Conservation (phyloP, 2,329 filamentous ascomycete species). For the Pestalotiopsis sp. region DNA sequence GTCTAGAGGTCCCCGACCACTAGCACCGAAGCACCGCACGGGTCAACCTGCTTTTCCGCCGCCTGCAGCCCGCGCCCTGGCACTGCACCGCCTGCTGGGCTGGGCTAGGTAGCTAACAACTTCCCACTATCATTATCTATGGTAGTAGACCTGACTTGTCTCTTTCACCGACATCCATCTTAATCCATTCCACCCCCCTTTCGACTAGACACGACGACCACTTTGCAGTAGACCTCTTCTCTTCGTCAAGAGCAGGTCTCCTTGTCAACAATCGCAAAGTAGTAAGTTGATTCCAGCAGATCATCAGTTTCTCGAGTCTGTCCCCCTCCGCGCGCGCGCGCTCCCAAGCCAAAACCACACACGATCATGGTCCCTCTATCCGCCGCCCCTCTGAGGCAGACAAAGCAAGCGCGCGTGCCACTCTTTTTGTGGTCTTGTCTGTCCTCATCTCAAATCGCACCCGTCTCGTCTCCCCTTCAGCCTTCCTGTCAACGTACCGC, state of each 20-base stretch:
- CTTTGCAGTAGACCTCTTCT: slow-evolving; percentile 32
- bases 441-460: slow-evolving; percentile 4
- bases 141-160: slow-evolving; percentile 21
- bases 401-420: slow-evolving; percentile 22
- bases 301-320: background rate
- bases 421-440: background rate
- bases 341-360: slow-evolving; percentile 9
- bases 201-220: slow-evolving; percentile 25
- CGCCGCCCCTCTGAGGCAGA: slow-evolving; percentile 11
- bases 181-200: slow-evolving; percentile 23
- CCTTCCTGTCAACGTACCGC: slow-evolving; percentile 2
- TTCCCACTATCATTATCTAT: slow-evolving; percentile 11
- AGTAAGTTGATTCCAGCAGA: slow-evolving; percentile 26
- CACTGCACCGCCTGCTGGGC: background rate
- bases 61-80: background rate
- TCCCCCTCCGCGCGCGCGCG: background rate
- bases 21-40: background rate
- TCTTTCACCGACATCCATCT: slow-evolving; percentile 32
- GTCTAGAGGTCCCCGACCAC: background rate
- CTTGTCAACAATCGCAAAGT: slow-evolving; percentile 25
- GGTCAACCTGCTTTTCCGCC: background rate
- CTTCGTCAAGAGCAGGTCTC: slow-evolving; percentile 39
- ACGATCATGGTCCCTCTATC: background rate
- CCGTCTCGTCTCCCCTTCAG: slow-evolving; percentile 6
- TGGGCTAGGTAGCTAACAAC: background rate